Conservation (phyloP, 1,284 basidiomycete genomes). For the Austroboletus niveus region DNA sequence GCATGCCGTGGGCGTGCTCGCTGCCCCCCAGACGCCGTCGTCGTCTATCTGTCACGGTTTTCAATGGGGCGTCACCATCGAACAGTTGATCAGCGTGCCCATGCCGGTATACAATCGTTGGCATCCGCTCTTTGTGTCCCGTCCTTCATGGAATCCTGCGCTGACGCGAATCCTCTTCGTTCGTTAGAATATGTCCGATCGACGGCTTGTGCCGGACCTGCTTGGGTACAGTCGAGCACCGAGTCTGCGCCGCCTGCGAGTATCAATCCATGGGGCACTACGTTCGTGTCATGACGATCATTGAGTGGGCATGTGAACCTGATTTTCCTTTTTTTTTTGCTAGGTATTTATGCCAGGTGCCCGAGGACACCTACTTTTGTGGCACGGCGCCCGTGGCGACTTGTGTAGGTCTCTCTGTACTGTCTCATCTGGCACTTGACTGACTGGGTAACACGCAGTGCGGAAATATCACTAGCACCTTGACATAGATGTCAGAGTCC, state of each 20-base stretch:
- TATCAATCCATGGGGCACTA: slow-evolving; percentile 7
- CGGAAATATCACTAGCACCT: slow-evolving; percentile 1
- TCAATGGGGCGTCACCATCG: slow-evolving; percentile 15
- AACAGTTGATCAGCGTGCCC: neutral
- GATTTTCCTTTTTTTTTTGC: neutral
- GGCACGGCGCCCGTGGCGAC: slow-evolving; percentile 10
- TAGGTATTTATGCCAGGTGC: slow-evolving; percentile 19
- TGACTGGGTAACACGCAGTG: slow-evolving; percentile 14
- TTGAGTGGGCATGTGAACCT: neutral
- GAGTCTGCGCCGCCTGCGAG: slow-evolving; percentile 14
- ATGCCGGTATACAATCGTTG: slow-evolving; percentile 16
- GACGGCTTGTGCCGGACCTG: slow-evolving; percentile 8
- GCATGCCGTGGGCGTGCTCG: neutral
- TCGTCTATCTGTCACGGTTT: slow-evolving; percentile 11
- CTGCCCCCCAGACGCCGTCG: slow-evolving; percentile 1
- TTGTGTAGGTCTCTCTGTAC: slow-evolving; percentile 14
- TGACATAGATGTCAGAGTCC: neutral
- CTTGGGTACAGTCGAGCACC: slow-evolving; percentile 18
- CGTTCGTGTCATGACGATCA: slow-evolving; percentile 5
- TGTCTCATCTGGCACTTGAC: neutral
- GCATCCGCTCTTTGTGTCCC: neutral
- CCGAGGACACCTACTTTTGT: slow-evolving; percentile 14
- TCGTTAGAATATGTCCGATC: slow-evolving; percentile 11
- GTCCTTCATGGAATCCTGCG: neutral
- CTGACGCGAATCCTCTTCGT: neutral